A percentile compares a stretch with the other conserved stretches of the same genome.
Conservation (phyloP, 2,329 filamentous ascomycete species). For the Metarhizium robertsii region DNA sequence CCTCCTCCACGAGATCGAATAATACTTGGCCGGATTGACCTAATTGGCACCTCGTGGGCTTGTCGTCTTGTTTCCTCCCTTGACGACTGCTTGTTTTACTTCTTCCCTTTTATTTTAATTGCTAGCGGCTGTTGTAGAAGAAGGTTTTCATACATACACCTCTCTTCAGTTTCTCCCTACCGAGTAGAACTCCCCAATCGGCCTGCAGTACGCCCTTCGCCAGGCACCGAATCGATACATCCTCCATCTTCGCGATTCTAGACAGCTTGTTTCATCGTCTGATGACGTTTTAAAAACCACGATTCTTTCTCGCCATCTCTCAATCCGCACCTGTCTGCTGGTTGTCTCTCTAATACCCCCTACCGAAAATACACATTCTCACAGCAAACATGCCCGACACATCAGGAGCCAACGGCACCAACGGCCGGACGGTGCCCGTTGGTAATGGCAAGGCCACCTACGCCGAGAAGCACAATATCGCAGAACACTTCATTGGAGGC, state of each 20-base stretch:
- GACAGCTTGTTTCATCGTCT: background rate
- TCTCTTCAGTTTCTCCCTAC: slow-evolving; percentile 11
- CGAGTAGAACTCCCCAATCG: slow-evolving; percentile 1
- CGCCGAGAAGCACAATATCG: slow-evolving; percentile 71
- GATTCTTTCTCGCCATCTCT: background rate
- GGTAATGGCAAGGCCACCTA: slow-evolving; percentile 56
- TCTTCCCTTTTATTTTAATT: background rate
- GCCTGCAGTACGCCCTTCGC: background rate
- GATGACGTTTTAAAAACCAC: slow-evolving; percentile 2
- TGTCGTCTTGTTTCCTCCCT: slow-evolving; percentile 6
- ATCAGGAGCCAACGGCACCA: slow-evolving; percentile 31
- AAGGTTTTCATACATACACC: slow-evolving; percentile 8
- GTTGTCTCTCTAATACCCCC: background rate
- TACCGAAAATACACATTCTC: background rate
- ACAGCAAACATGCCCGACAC: slow-evolving; percentile 35
- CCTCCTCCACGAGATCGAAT: slow-evolving; percentile 6
- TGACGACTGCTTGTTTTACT: slow-evolving; percentile 1
- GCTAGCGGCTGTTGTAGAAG: slow-evolving; percentile 1
- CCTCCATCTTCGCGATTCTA: background rate
- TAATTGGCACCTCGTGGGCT: background rate
- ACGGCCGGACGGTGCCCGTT: slow-evolving; percentile 40
- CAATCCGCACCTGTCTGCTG: background rate
- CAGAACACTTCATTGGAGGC: slow-evolving; percentile 93
- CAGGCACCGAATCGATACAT: slow-evolving; percentile 1
- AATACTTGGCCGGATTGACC: background rate